Evolutionary conservation across 768 basidiomycete species (phyloP).

Genomic region (Rhodotorula kratochvilovae): DNA sequence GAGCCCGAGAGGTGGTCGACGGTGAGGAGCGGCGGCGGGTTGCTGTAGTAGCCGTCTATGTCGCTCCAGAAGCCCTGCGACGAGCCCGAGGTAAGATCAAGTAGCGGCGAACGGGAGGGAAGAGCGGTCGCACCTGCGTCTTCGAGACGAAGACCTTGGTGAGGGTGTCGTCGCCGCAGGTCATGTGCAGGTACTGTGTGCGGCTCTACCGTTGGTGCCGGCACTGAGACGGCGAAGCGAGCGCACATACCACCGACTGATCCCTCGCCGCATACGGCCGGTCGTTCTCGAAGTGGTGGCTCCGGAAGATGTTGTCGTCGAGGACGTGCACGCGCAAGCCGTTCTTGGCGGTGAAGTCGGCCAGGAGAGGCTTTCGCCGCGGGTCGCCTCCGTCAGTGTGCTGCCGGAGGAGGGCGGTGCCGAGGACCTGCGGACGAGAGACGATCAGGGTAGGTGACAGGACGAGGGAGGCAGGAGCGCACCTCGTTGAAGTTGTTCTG

Average conservation of each 20-base stretch:
- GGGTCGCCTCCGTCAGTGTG: not conserved
- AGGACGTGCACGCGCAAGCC: conserved; percentile 27
- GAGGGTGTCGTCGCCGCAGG: conserved; percentile 21
- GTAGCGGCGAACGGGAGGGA: too few species aligned
- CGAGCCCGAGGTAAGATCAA: not conserved
- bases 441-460: not conserved
- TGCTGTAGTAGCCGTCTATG: conserved; percentile 23
- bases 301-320: conserved; percentile 9
- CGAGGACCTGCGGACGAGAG: conserved; percentile 8
- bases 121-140: conserved; percentile 1
- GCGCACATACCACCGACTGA: conserved; percentile 14
- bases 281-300: conserved; percentile 21
- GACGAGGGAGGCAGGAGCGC: not conserved
- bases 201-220: not conserved
- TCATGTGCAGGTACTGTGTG: conserved; percentile 19
- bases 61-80: conserved; percentile 34
- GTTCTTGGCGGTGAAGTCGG: conserved; percentile 10
- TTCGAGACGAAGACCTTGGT: conserved; percentile 26
- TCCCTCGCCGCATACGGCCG: conserved; percentile 4
- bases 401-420: conserved; percentile 1
- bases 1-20: conserved; percentile 12
- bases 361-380: not conserved
- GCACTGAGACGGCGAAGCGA: too few species aligned
- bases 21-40: not conserved
- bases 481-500: conserved; percentile 34